Conservation (phyloP, 345 rosid genomes). For the Citrus inodora region DNA sequence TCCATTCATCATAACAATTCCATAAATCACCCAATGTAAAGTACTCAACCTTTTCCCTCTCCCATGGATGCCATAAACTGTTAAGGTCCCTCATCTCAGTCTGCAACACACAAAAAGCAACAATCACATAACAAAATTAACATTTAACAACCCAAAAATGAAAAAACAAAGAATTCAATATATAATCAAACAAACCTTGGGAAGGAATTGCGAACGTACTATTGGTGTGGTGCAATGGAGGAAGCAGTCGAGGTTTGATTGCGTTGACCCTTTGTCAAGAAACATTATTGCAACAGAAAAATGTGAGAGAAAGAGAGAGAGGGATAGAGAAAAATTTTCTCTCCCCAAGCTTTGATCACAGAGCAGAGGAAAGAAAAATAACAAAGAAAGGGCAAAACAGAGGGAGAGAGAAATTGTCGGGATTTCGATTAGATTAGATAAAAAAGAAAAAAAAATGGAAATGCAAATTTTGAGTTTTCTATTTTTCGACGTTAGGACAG, state of each 20-base stretch:
- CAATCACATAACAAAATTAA: neutral
- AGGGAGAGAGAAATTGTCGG: conserved; percentile 46
- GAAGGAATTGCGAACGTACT: conserved; percentile 74
- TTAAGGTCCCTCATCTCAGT: conserved; percentile 79
- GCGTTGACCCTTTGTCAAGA: conserved; percentile 54
- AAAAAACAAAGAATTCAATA: neutral
- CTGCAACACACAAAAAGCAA: conserved; percentile 34
- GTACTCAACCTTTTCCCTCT: conserved; percentile 82
- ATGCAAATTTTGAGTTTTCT: conserved; percentile 25
- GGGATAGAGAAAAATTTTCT: conserved; percentile 22
- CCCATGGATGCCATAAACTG: conserved; percentile 90
- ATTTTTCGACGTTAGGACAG: conserved; percentile 58
- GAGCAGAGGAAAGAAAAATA: conserved; percentile 14
- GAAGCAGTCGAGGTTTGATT: conserved; percentile 83
- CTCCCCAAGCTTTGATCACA: conserved; percentile 29
- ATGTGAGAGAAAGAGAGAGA: conserved; percentile 14
- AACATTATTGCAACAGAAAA: conserved; percentile 43
- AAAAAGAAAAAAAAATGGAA: conserved; percentile 25
- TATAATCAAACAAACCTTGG: conserved; percentile 51
- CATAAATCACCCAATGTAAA: conserved; percentile 83
- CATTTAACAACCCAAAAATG: neutral
- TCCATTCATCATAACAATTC: conserved; percentile 95
- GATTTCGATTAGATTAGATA: conserved; percentile 32
- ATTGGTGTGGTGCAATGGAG: conserved; percentile 79
- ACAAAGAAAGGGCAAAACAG: conserved; percentile 10